A percentile compares a stretch with the other conserved stretches of the same genome.
phyloP scores from a whole-genome alignment of 108 stramenopile species.

The Pseudonitzschia multiseries region DNA sequence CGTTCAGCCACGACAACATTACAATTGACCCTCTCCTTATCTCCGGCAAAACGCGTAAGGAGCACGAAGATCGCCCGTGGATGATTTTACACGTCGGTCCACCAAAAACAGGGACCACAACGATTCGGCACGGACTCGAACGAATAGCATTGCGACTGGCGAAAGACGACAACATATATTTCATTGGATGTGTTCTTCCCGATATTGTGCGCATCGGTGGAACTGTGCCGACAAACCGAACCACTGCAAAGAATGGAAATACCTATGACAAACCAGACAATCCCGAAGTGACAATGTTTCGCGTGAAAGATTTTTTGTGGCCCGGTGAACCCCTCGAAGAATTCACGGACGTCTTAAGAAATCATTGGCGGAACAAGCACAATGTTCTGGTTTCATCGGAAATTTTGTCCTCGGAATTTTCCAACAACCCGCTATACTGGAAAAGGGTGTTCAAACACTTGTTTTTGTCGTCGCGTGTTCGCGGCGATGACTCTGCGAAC shows the following conservation, averaged over 20 bases:
- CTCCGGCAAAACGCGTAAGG: no score
- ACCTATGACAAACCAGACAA: no score
- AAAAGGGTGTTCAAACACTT: neutral
- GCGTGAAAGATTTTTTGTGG: neutral
- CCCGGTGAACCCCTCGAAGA: neutral
- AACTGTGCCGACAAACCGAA: neutral
- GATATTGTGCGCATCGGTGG: neutral
- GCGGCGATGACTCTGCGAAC: neutral
- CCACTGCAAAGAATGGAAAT: neutral
- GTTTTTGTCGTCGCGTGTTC: neutral
- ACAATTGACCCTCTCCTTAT: no score
- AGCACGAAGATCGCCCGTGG: conserved; percentile 6
- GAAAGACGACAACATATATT: neutral
- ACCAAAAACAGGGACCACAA: conserved; percentile 2
- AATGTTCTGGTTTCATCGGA: neutral
- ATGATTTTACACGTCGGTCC: conserved; percentile 14
- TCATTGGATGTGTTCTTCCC: neutral
- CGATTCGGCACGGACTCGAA: neutral
- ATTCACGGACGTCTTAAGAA: neutral
- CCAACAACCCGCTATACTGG: neutral
- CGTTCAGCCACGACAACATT: no score
- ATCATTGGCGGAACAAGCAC: neutral
- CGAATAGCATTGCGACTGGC: neutral
- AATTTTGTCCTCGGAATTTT: neutral
- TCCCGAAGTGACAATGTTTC: neutral